Evolutionary conservation across 140 eudicot species (phyloP).

Genomic region (Flaveria floridana): DNA sequence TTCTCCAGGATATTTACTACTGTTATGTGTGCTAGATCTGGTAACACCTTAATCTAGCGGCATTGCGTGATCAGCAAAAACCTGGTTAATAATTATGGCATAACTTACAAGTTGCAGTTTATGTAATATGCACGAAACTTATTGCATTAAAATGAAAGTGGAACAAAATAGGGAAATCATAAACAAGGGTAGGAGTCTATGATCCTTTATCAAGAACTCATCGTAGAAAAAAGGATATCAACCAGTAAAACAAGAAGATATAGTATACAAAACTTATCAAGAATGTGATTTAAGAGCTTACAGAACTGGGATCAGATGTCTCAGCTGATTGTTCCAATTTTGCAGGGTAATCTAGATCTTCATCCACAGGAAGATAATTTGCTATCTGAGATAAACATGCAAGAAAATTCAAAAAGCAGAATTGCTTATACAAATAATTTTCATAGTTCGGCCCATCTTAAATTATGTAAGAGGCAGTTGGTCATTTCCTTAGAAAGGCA

Average conservation of each 20-base stretch:
- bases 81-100: background rate
- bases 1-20: background rate
- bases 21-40: background rate
- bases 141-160: background rate
- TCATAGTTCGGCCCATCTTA: constrained; percentile 1
- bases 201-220: constrained; percentile 4
- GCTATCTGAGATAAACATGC: constrained; percentile 60
- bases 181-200: constrained; percentile 2
- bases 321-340: constrained; percentile 80
- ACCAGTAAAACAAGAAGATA: constrained; percentile 1
- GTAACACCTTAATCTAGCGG: background rate
- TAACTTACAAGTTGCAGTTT: constrained; percentile 15
- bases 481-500: background rate
- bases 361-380: constrained; percentile 81
- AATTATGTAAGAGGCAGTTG: background rate
- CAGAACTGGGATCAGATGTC: constrained; percentile 54
- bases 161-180: constrained; percentile 10
- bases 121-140: background rate
- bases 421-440: constrained; percentile 9
- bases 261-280: background rate
- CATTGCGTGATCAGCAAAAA: background rate
- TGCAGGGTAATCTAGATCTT: constrained; percentile 85
- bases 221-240: constrained; percentile 14
- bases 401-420: background rate
- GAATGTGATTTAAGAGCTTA: constrained; percentile 37